Conservation (phyloP, 2,329 filamentous ascomycete genomes). For the Chrysoporthe deuterocubensis region DNA sequence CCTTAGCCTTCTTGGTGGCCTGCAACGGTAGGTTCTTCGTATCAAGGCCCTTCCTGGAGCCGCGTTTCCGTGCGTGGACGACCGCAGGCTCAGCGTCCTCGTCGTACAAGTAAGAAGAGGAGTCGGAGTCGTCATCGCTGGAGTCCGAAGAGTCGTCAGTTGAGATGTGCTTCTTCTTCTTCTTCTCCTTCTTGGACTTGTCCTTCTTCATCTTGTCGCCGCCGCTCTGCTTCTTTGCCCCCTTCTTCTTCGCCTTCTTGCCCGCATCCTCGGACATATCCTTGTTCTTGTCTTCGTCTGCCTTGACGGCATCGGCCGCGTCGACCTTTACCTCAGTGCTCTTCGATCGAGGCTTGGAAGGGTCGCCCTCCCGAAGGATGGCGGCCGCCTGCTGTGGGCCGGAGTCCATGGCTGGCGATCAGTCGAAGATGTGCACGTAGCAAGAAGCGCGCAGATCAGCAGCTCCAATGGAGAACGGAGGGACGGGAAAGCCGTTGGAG, state of each 20-base stretch:
- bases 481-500: neutral
- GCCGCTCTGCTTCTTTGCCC: neutral
- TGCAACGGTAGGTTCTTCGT: neutral
- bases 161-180: slow-evolving; percentile 16
- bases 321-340: slow-evolving; percentile 19
- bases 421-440: neutral
- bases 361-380: slow-evolving; percentile 20
- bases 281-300: slow-evolving; percentile 12
- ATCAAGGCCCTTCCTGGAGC: slow-evolving; percentile 3
- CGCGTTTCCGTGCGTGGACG: slow-evolving; percentile 5
- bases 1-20: slow-evolving; percentile 3
- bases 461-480: neutral
- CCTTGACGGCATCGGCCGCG: neutral
- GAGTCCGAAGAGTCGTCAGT: slow-evolving; percentile 15
- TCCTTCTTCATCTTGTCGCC: slow-evolving; percentile 10
- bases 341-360: slow-evolving; percentile 8
- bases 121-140: neutral
- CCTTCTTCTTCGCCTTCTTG: slow-evolving; percentile 8
- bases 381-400: slow-evolving; percentile 9
- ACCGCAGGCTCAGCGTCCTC: neutral
- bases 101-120: neutral
- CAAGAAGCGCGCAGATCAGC: too few species aligned
- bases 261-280: neutral
- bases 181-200: slow-evolving; percentile 8
- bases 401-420: slow-evolving; percentile 15